Percentiles rank a stretch among this genome's conserved stretches.
These are phyloP conservation scores for Berberis vulgaris DNA, from an alignment of 164 flowering plant species.

Conservation along the genomic window DNA sequence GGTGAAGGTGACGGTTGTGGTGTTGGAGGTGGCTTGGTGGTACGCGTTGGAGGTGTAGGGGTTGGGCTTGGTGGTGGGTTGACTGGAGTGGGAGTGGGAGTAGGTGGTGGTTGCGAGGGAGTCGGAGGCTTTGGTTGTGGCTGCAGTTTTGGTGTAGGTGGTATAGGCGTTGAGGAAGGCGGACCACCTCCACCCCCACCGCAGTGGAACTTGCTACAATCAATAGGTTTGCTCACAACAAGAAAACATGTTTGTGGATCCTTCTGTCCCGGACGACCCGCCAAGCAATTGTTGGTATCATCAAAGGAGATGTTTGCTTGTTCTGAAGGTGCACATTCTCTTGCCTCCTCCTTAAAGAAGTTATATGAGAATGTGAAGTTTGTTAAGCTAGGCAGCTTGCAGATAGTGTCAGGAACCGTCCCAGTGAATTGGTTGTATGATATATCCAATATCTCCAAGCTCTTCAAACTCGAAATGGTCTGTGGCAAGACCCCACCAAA, in stretches of 20 bases:
- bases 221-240: constrained; percentile 2
- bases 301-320: neutral
- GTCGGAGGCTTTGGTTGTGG: neutral
- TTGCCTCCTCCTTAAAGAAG: constrained; percentile 39
- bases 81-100: neutral
- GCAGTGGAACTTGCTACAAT: constrained; percentile 1
- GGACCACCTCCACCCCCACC: neutral
- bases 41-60: neutral
- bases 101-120: neutral
- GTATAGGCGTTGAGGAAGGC: neutral
- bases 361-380: constrained; percentile 53
- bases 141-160: neutral
- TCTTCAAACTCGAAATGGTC: constrained; percentile 27
- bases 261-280: constrained; percentile 5
- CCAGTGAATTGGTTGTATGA: constrained; percentile 45
- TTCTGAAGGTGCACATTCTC: neutral
- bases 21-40: neutral
- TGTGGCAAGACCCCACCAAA: constrained; percentile 43
- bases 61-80: neutral
- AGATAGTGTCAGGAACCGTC: constrained; percentile 37
- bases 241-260: neutral
- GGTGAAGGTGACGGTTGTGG: constrained; percentile 1
- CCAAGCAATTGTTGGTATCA: constrained; percentile 6
- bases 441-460: constrained; percentile 28
- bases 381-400: constrained; percentile 37